Evolutionary conservation across 75 land plant genomes (phyloP).

Genomic region (Picea sitchensis): DNA sequence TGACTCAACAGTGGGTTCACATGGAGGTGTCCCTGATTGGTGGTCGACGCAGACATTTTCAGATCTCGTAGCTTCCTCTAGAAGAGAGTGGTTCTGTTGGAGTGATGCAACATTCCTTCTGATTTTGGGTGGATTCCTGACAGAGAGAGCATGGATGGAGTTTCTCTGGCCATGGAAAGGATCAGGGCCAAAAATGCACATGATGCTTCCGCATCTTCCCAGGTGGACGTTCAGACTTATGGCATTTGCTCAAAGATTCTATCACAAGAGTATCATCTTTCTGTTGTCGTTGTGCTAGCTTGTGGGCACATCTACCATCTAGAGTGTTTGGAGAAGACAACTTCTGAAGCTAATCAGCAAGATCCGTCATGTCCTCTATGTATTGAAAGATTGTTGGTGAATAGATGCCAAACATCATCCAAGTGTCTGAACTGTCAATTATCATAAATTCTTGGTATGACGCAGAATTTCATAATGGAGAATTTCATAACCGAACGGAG

Average conservation of each 20-base stretch:
- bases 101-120: constrained; percentile 16
- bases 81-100: constrained; percentile 30
- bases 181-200: constrained; percentile 20
- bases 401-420: too few relatives aligned
- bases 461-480: too few relatives aligned
- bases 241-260: constrained; percentile 22
- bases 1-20: constrained; percentile 14
- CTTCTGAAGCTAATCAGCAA: constrained; percentile 23
- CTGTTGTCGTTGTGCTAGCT: constrained; percentile 28
- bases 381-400: too few relatives aligned
- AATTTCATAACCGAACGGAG: too few relatives aligned
- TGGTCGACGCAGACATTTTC: constrained; percentile 35
- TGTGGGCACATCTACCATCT: constrained; percentile 40
- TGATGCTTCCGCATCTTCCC: neutral
- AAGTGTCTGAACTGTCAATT: too few relatives aligned
- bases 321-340: constrained; percentile 30
- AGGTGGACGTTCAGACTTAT: constrained; percentile 12
- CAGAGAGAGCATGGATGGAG: constrained; percentile 3
- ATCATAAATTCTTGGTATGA: too few relatives aligned
- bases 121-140: neutral
- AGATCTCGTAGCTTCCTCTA: constrained; percentile 26
- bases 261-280: constrained; percentile 12
- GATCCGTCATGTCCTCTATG: constrained; percentile 39
- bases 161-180: constrained; percentile 22
- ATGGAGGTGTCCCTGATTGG: neutral